Evolutionary conservation across 306 rosid species (phyloP), one percentile per base, ranked within the genome.

Genomic region (Ceratonia siliqua): DNA sequence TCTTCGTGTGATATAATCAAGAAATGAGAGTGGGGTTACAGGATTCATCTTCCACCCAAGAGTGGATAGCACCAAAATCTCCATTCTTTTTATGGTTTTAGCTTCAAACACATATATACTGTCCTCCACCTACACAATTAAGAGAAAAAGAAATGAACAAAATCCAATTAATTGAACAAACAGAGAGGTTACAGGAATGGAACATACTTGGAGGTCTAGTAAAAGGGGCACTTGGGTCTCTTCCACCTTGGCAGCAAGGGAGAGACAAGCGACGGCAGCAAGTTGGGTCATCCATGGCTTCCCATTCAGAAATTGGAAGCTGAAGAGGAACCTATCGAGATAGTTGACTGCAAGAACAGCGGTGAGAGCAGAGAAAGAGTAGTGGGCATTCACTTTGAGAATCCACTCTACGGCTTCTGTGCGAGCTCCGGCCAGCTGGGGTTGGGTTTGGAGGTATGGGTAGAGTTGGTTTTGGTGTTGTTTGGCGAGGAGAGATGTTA

Each of bases 221-320:
- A 89, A 72, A 24, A 89, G 87, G 3, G 99, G 98, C 15, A 95
- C 97, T 5, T 89, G 91, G 62, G 92, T 90, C 83, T 95, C 98
- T 54, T 95, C 90, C 4, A 95, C 85, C 62, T 95, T 95, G 13
- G 98, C 99, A 11, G 99, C 99, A 2, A 95, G 82, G 45, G 99
- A 90, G 45, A 95, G 73, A 68, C 90, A 95, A 28, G 98, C 84
- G 5, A 95, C 92, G 14, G 99, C 89, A 25, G 87, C 80, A 48
- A 95, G 97, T 2, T 92, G 97, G 30, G 84, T 82, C 96, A 86
- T 90, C 99, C 99, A 95, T 27, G 98, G 99, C 76, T 89, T 95
- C 42, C 71, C 90, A 22, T 64, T 69, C 79, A 83, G 90, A 56
- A 76, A 76, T 2, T 57, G 85, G 63, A 82, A 75, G 81, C 81